Conservation (phyloP, 1,284 basidiomycete species). For the Trichosporon asahii region DNA sequence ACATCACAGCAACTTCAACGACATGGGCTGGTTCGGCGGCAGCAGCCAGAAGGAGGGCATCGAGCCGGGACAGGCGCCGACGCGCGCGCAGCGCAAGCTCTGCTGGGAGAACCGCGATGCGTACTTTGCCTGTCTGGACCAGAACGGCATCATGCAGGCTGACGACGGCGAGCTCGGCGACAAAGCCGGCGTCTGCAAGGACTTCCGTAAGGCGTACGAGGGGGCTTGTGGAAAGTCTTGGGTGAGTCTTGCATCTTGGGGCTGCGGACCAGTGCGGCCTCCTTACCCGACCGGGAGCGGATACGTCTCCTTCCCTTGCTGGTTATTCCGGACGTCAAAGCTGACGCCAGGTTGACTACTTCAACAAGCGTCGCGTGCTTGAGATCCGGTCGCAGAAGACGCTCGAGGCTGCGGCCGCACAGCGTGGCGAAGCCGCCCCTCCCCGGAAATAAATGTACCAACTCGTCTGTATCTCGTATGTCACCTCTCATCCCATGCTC, state of each 20-base stretch:
- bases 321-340: too few relatives aligned
- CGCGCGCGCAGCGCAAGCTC: constrained; percentile 45
- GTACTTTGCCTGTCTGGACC: constrained; percentile 52
- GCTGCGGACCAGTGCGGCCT: too few relatives aligned
- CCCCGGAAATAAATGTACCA: constrained; percentile 10
- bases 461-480: constrained; percentile 18
- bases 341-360: constrained; percentile 52
- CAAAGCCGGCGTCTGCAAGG: constrained; percentile 35
- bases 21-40: constrained; percentile 13
- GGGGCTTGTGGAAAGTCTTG: constrained; percentile 51
- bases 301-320: not conserved
- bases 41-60: not conserved
- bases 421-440: constrained; percentile 26
- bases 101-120: constrained; percentile 53
- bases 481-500: constrained; percentile 20
- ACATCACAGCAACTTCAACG: not conserved
- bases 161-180: constrained; percentile 34
- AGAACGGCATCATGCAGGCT: constrained; percentile 42
- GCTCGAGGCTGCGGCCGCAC: constrained; percentile 41
- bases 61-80: constrained; percentile 38
- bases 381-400: constrained; percentile 51
- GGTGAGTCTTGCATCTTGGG: constrained; percentile 51
- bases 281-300: not conserved
- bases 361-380: constrained; percentile 53
- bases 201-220: constrained; percentile 44